Base-by-base conservation (phyloP, 768 basidiomycete species). In the Russula ochroleuca region DNA sequence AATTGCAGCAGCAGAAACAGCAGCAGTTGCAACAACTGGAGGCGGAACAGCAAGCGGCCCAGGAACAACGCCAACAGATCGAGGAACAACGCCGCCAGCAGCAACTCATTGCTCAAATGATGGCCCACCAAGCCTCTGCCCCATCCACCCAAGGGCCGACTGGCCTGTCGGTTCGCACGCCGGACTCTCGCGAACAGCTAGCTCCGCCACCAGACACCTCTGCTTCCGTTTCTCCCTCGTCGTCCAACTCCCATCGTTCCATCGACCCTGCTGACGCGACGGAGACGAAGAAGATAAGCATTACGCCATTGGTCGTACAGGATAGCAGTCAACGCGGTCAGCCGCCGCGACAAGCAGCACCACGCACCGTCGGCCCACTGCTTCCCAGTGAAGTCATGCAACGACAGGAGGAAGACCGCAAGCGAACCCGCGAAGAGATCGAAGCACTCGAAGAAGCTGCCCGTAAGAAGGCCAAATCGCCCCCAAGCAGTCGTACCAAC, bases 211-310 rank as follows among this genome's bases (percentile, higher is more conserved):
- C 65, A 53, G 75, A 75, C 9, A 71, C 67, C 33, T 70, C 65
- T 5, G 51, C 67, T 9, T 64, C 74, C 21, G 51, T 68, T n/a
- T 75, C 76, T 14, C 70, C 76, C 5, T 68, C 70, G 8, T 71
- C 69, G 28, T 40, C 73, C 63, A 70, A 69, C 2, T 68, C 69
- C 5, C 51, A 70, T 21, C 74, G 73, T 48, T 70, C 76, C 28
- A 74, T 86, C 63, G 93, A 94, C 73, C 87, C 87, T 15, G 80
- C 83, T 1, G 84, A 88, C 56, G 83, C 76, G 7, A 82, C 77
- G 1, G 94, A 91, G 71, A 94, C 93, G 7, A 82, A 82, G 59
- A 86, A 90, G 67, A 77, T 94, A 59, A 87, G 85, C 11, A 85
- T 83, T 62, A 95, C 92, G 0, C 94, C 94, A 1, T 78, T 81